phyloP scores from a whole-genome alignment of 2,329 filamentous ascomycete species.

The Coccinonectria pachysandricola region DNA sequence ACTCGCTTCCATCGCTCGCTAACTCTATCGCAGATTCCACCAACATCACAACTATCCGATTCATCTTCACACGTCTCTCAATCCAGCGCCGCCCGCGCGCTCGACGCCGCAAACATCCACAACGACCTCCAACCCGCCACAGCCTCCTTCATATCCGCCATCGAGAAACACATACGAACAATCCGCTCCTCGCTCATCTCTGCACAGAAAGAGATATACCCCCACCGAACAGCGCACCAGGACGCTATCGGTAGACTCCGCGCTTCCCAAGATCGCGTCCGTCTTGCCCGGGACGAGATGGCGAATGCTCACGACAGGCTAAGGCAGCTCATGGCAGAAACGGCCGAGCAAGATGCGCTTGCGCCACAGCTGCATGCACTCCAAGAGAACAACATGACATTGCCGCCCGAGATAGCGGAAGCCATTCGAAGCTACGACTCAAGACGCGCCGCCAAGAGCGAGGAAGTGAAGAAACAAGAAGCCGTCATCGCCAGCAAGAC shows the following conservation, averaged over 20 bases:
- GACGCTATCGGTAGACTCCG: constrained; percentile 15
- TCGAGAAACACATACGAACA: constrained; percentile 14
- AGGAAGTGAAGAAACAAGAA: constrained; percentile 18
- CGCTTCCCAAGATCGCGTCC: constrained; percentile 9
- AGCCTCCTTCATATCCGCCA: constrained; percentile 10
- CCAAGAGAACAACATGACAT: constrained; percentile 17
- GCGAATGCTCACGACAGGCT: constrained; percentile 11
- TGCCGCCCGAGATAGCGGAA: constrained; percentile 18
- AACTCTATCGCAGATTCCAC: too few species aligned
- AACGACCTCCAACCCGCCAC: constrained; percentile 15
- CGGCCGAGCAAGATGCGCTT: constrained; percentile 14
- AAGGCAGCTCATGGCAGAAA: constrained; percentile 13
- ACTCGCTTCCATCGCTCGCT: too few species aligned
- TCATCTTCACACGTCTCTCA: too few species aligned
- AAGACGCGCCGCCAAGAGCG: constrained; percentile 14
- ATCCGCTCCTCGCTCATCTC: constrained; percentile 13
- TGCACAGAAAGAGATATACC: constrained; percentile 18
- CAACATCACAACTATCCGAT: background rate
- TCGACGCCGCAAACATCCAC: constrained; percentile 12
- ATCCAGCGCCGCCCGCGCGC: constrained; percentile 10
- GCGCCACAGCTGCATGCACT: constrained; percentile 18
- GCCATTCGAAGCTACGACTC: constrained; percentile 18
- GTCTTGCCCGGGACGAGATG: constrained; percentile 13
- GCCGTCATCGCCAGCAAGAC: constrained; percentile 10
- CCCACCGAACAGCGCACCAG: constrained; percentile 17